These are phyloP conservation scores for Heliosperma pusillum DNA, from an alignment of 148 eudicot genomes.

Conservation along the genomic window DNA sequence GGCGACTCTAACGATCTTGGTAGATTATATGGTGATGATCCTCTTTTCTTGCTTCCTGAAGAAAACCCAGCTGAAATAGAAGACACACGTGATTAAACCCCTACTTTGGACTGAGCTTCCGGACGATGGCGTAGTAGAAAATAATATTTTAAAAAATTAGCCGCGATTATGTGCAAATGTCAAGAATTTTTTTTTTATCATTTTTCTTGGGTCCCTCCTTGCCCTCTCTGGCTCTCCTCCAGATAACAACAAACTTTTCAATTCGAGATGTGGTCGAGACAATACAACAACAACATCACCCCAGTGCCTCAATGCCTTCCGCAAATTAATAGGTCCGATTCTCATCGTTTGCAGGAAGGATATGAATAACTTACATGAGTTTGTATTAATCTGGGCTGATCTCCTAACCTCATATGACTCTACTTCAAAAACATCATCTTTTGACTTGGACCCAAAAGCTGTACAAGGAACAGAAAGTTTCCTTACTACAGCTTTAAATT, in stretches of 20 bases:
- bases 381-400: constrained; percentile 12
- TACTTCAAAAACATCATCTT: constrained; percentile 8
- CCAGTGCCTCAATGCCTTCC: too few relatives aligned
- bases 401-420: constrained; percentile 16
- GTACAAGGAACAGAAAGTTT: constrained; percentile 22
- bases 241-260: too few relatives aligned
- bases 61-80: constrained; percentile 34
- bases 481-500: constrained; percentile 21
- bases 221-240: too few relatives aligned
- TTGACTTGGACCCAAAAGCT: constrained; percentile 20
- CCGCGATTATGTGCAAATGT: too few relatives aligned
- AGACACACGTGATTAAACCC: neutral
- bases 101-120: neutral
- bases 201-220: too few relatives aligned
- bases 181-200: too few relatives aligned
- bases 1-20: constrained; percentile 30
- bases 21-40: constrained; percentile 20
- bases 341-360: neutral
- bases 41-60: constrained; percentile 38
- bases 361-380: constrained; percentile 27
- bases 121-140: neutral
- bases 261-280: too few relatives aligned
- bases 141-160: too few relatives aligned
- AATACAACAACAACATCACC: too few relatives aligned
- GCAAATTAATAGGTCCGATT: neutral